A percentile compares a stretch with the other conserved stretches of the same genome.
Evolutionary conservation across 441 rosid genomes (phyloP).

Genomic region (Cnidoscolus chayamansa): DNA sequence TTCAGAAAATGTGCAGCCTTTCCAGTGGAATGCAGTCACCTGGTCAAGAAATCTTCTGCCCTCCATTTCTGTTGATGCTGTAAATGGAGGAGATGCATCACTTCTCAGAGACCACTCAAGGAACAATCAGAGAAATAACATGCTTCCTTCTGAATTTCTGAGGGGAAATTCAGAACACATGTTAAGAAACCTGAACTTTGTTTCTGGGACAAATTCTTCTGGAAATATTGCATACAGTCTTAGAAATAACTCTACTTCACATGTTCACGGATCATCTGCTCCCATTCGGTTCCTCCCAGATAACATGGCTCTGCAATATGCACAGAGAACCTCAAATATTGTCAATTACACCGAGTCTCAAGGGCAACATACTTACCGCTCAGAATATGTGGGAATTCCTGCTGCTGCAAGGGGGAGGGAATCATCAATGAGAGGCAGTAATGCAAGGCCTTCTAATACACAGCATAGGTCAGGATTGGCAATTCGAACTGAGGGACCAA

Average conservation of each 20-base stretch:
- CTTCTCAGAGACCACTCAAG: constrained; percentile 7
- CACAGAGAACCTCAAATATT: not conserved
- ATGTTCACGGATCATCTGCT: not conserved
- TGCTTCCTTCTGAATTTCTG: constrained; percentile 11
- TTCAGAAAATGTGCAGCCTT: constrained; percentile 10
- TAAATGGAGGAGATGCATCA: constrained; percentile 14
- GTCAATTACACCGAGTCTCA: not conserved
- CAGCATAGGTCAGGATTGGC: constrained; percentile 13
- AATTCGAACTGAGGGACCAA: constrained; percentile 16
- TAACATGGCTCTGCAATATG: constrained; percentile 6
- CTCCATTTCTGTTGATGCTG: not conserved
- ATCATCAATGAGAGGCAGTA: constrained; percentile 5
- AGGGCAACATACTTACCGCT: not conserved
- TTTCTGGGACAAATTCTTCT: constrained; percentile 3
- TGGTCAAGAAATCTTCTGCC: constrained; percentile 10
- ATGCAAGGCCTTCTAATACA: constrained; percentile 8
- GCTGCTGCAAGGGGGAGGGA: constrained; percentile 10
- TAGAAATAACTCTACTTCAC: constrained; percentile 9
- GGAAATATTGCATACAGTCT: constrained; percentile 14
- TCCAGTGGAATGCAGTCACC: constrained; percentile 17
- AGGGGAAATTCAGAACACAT: constrained; percentile 1
- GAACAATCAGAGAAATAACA: constrained; percentile 5
- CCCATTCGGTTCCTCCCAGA: constrained; percentile 7
- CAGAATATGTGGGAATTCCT: not conserved
- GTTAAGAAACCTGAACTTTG: constrained; percentile 11